Conservation (phyloP, 1,139 yeast species). For the Kodamaea plutei region DNA sequence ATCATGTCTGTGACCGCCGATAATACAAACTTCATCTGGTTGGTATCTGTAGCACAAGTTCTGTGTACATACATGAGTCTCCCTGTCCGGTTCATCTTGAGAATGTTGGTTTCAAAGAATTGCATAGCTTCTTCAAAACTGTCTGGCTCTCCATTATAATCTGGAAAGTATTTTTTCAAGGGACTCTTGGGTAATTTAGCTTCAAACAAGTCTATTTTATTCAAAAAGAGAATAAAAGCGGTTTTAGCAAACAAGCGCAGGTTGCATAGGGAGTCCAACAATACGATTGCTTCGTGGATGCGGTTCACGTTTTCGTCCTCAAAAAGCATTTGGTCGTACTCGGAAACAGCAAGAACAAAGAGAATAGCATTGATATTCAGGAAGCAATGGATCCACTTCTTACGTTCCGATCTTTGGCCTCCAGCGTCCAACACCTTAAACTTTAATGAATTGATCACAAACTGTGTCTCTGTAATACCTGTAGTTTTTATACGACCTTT, state of each 20-base stretch:
- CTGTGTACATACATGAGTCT: conserved; percentile 85
- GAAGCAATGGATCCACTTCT: conserved; percentile 95
- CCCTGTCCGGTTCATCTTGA: conserved; percentile 57
- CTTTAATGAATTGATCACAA: conserved; percentile 60
- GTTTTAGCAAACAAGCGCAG: conserved; percentile 82
- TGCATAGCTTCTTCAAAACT: conserved; percentile 63
- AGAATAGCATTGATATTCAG: conserved; percentile 86
- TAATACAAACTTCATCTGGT: conserved; percentile 81
- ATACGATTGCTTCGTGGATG: conserved; percentile 83
- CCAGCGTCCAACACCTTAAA: conserved; percentile 92
- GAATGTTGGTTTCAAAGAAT: conserved; percentile 63
- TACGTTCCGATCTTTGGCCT: conserved; percentile 91
- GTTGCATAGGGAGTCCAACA: conserved; percentile 82
- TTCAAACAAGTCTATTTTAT: conserved; percentile 80
- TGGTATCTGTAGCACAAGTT: conserved; percentile 94
- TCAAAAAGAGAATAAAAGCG: conserved; percentile 83
- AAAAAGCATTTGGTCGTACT: conserved; percentile 85
- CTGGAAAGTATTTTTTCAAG: conserved; percentile 66
- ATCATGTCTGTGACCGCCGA: conserved; percentile 92
- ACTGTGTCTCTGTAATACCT: conserved; percentile 86
- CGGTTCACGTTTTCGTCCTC: conserved; percentile 89
- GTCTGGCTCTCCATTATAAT: conserved; percentile 57
- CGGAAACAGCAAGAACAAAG: conserved; percentile 89
- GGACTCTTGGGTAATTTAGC: conserved; percentile 65
- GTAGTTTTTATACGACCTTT: conserved; percentile 93